Base-by-base conservation (phyloP, 768 basidiomycete genomes). In the Macrolepiota fuliginosa region DNA sequence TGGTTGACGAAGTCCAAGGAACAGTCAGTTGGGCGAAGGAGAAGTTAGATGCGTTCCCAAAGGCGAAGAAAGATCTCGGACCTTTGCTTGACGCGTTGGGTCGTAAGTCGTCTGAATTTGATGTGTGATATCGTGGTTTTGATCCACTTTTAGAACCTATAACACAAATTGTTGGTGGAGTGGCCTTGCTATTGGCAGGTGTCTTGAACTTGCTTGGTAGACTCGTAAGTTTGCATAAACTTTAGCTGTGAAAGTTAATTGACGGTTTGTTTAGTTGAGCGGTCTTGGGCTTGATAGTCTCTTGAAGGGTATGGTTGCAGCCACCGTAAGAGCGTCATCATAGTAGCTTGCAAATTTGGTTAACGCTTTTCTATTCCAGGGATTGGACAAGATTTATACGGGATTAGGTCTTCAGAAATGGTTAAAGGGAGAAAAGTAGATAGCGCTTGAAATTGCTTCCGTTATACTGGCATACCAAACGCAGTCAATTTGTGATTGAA, bases 11-110 rank as follows among this genome's bases (percentile, higher is more conserved):
- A 58, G 75, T 78, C 15, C 71, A 72, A 25, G 76, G 76, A 13
- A 77, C 75, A 0, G 73, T 77, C 40, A 72, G 77, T 39, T 77
- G 76, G 74, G 76, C 76, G 1, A 69, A 67, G 54, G 69, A 73
- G 55, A 77, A 77, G 64, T 67, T 77, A 37, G 69, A 75, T 25
- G 67, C 67, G 17, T 74, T 74, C 68, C 76, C 76, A 0, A 74
- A 77, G 59, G 76, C 76, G 1, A 76, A 78, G 68, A 65, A 62
- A 45, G 74, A 77, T 58, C 73, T 76, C 11, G 74, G 75, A 4
- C 76, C 75, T 29, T 65, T 77, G 24, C 67, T 77, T 11, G 76
- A 76, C 55, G 74, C 74, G 2, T 64, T 77, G 15, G 69, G 72
- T 15, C 74, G 75, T 74, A 64, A 47, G 75, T 67, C 35, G 2